These are phyloP conservation scores for Gymnopus androsaceus DNA, from an alignment of 1,284 basidiomycete species.

Conservation along the genomic window DNA sequence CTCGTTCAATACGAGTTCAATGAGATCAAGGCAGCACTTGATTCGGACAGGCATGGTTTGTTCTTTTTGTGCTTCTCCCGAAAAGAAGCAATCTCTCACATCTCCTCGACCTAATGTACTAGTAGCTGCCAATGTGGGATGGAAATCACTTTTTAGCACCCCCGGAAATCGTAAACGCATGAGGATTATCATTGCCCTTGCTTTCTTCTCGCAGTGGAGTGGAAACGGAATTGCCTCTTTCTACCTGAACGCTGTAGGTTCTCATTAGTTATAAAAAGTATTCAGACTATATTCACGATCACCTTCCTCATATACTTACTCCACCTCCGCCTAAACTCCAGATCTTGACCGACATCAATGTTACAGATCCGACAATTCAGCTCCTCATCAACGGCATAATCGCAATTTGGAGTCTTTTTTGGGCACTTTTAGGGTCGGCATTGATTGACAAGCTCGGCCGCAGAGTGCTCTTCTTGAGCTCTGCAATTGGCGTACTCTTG, in stretches of 20 bases:
- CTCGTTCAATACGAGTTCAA: constrained; percentile 75
- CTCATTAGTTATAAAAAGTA: too few species aligned
- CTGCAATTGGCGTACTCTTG: constrained; percentile 63
- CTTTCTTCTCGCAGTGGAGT: constrained; percentile 77
- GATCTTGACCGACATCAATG: constrained; percentile 72
- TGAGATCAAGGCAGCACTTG: constrained; percentile 75
- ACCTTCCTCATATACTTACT: too few species aligned
- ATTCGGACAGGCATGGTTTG: constrained; percentile 52
- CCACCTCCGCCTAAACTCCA: too few species aligned
- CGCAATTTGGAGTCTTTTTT: constrained; percentile 73
- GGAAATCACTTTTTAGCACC: constrained; percentile 58
- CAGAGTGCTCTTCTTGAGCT: constrained; percentile 64
- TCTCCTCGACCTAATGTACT: neutral
- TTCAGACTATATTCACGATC: too few species aligned
- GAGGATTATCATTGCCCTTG: constrained; percentile 66
- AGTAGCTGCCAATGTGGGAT: constrained; percentile 56
- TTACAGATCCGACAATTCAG: constrained; percentile 60
- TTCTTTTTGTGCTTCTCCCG: neutral
- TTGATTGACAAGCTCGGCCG: constrained; percentile 63
- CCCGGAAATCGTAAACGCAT: constrained; percentile 69
- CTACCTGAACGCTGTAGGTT: too few species aligned
- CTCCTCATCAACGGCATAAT: constrained; percentile 74
- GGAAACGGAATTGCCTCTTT: constrained; percentile 77
- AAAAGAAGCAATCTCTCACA: too few species aligned
- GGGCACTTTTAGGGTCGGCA: constrained; percentile 60